A percentile compares a stretch with the other conserved stretches of the same genome.
These are phyloP conservation scores for Nemania sp. DNA, from an alignment of 2,329 filamentous ascomycete genomes.

Conservation along the genomic window DNA sequence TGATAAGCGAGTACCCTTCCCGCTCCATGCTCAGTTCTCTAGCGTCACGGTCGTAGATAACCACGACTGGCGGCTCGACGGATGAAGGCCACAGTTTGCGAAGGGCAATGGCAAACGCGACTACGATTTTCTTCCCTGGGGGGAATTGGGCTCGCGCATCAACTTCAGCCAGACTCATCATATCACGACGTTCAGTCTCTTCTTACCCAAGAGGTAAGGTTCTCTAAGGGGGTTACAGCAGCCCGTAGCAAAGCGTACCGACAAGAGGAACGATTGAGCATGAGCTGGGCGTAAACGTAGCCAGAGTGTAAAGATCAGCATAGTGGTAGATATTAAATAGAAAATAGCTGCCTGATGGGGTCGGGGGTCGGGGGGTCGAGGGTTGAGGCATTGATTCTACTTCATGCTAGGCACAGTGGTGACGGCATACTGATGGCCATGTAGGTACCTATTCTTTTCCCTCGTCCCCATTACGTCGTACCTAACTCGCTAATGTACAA, in stretches of 20 bases:
- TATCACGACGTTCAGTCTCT: background rate
- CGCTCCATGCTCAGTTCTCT: slow-evolving; percentile 48
- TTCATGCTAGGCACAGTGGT: background rate
- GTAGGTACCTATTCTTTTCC: background rate
- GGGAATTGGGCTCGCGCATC: slow-evolving; percentile 24
- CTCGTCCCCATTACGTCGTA: too few species aligned
- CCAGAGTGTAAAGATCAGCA: too few species aligned
- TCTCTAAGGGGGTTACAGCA: background rate
- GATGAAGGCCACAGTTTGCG: slow-evolving; percentile 54
- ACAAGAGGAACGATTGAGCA: background rate
- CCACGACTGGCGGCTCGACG: slow-evolving; percentile 51
- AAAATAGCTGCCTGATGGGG: background rate
- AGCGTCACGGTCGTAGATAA: slow-evolving; percentile 58
- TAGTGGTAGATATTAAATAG: background rate
- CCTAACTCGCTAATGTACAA: too few species aligned
- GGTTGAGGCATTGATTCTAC: background rate
- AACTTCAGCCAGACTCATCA: slow-evolving; percentile 9
- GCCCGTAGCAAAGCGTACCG: background rate
- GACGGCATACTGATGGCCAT: background rate
- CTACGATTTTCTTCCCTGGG: slow-evolving; percentile 56
- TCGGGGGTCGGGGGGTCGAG: too few species aligned
- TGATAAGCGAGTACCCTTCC: slow-evolving; percentile 56
- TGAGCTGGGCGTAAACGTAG: too few species aligned
- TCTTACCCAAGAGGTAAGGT: background rate
- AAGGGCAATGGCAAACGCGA: slow-evolving; percentile 58